A percentile compares a stretch with the other conserved stretches of the same genome.
Evolutionary conservation across 2,329 filamentous ascomycete genomes (phyloP).

Genomic region (Arachnomyces sp.): DNA sequence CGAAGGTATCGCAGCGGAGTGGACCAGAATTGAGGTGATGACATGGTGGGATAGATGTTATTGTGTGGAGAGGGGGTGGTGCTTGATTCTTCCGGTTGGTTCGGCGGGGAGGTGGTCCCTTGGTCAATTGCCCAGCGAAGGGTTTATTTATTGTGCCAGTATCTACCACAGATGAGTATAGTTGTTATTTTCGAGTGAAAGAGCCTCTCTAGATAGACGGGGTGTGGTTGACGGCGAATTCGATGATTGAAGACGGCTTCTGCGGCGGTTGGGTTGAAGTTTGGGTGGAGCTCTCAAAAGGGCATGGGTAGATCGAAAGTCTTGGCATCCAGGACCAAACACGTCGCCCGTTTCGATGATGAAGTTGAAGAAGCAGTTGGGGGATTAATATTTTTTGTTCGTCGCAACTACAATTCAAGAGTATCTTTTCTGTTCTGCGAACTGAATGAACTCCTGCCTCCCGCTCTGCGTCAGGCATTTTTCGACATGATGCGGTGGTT

Average conservation of each 20-base stretch:
- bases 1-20: constrained; percentile 75
- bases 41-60: constrained; percentile 32
- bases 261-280: neutral
- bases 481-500: constrained; percentile 62
- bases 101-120: constrained; percentile 6
- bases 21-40: constrained; percentile 72
- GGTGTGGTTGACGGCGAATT: neutral
- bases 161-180: constrained; percentile 5
- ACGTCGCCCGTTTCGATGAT: constrained; percentile 33
- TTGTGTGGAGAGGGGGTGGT: constrained; percentile 6
- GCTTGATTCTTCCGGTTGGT: constrained; percentile 4
- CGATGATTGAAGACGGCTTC: neutral
- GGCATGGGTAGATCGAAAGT: constrained; percentile 12
- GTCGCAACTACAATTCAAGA: constrained; percentile 2
- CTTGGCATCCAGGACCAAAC: constrained; percentile 36
- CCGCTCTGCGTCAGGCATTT: constrained; percentile 10
- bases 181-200: no score
- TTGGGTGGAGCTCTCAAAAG: neutral
- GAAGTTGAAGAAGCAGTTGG: neutral
- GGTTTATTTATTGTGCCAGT: neutral
- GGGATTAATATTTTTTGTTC: constrained; percentile 8
- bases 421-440: neutral
- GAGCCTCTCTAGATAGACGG: neutral
- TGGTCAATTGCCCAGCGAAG: neutral
- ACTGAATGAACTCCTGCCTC: neutral